A percentile compares a stretch with the other conserved stretches of the same genome.
phyloP scores from a whole-genome alignment of 352 stramenopile species.

The Globisporangium iwayamae region DNA sequence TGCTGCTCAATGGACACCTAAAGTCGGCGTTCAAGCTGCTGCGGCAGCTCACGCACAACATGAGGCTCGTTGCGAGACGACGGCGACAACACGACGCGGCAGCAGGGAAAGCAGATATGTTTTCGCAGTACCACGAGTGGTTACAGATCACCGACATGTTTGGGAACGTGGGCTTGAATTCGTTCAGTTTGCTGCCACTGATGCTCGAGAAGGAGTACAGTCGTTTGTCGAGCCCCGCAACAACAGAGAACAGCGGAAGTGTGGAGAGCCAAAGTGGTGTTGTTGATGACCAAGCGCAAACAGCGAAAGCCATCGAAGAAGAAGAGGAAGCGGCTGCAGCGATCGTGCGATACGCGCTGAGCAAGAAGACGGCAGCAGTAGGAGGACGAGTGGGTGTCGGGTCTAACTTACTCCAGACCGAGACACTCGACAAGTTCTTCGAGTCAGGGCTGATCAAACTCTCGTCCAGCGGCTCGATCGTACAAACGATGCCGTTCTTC shows the following conservation, averaged over 20 bases:
- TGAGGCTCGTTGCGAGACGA: slow-evolving; percentile 4
- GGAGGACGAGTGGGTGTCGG: not conserved
- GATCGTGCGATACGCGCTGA: slow-evolving; percentile 42
- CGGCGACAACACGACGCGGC: not conserved
- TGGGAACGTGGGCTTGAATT: slow-evolving; percentile 38
- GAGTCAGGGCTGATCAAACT: slow-evolving; percentile 47
- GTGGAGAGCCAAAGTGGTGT: too few relatives aligned
- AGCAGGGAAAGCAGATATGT: not conserved
- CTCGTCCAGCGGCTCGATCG: slow-evolving; percentile 24
- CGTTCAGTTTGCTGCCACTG: slow-evolving; percentile 34
- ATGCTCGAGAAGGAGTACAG: slow-evolving; percentile 25
- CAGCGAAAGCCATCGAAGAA: slow-evolving; percentile 16
- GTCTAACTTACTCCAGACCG: slow-evolving; percentile 22
- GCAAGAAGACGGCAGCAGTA: slow-evolving; percentile 25
- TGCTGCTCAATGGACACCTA: slow-evolving; percentile 54
- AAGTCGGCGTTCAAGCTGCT: slow-evolving; percentile 48
- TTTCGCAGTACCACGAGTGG: slow-evolving; percentile 5
- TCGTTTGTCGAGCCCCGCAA: slow-evolving; percentile 9
- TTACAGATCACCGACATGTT: slow-evolving; percentile 46
- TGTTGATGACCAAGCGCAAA: slow-evolving; percentile 17
- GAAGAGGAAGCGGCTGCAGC: slow-evolving; percentile 33
- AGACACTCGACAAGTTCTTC: slow-evolving; percentile 59
- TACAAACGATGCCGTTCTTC: slow-evolving; percentile 41
- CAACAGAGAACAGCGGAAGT: not conserved
- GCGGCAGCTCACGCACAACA: slow-evolving; percentile 25